phyloP scores from a whole-genome alignment of 345 rosid genomes.

The thale cress (Arabidopsis thaliana) region DNA sequence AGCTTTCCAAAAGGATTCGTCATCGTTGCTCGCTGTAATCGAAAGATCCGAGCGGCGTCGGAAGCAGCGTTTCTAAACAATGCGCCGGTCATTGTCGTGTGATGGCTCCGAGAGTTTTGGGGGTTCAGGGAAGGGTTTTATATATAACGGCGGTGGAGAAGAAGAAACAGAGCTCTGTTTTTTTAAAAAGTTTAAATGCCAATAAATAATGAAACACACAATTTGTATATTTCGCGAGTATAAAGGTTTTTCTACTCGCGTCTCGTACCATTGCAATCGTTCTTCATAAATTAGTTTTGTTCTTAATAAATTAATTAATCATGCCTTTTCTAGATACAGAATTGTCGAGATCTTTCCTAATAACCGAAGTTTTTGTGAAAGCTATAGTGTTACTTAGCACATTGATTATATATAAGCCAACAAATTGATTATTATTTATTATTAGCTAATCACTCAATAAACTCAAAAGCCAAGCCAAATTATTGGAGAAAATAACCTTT shows the following conservation, averaged over 20 bases:
- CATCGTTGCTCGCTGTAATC: neutral
- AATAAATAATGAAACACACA: neutral
- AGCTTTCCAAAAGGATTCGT: neutral
- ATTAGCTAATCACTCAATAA: neutral
- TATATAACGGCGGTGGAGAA: conserved; percentile 28
- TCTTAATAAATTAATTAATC: neutral
- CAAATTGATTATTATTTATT: neutral
- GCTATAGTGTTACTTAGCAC: neutral
- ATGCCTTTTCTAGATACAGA: neutral
- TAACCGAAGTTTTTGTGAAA: neutral
- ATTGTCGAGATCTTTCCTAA: too few species aligned
- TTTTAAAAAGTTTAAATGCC: neutral
- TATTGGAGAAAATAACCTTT: neutral
- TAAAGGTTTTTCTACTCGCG: conserved; percentile 24
- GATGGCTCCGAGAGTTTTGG: conserved; percentile 40
- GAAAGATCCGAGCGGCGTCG: conserved; percentile 42
- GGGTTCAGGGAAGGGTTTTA: conserved; percentile 29
- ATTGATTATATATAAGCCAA: neutral
- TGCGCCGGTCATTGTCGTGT: conserved; percentile 49
- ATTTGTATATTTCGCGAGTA: conserved; percentile 29
- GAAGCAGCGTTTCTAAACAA: conserved; percentile 44
- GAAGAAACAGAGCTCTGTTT: conserved; percentile 21
- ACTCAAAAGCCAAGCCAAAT: neutral
- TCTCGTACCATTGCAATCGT: neutral
- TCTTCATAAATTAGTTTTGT: neutral